These are phyloP conservation scores for Mortierella sp. DNA, from an alignment of 371 early-diverging fungal species.

Conservation along the genomic window DNA sequence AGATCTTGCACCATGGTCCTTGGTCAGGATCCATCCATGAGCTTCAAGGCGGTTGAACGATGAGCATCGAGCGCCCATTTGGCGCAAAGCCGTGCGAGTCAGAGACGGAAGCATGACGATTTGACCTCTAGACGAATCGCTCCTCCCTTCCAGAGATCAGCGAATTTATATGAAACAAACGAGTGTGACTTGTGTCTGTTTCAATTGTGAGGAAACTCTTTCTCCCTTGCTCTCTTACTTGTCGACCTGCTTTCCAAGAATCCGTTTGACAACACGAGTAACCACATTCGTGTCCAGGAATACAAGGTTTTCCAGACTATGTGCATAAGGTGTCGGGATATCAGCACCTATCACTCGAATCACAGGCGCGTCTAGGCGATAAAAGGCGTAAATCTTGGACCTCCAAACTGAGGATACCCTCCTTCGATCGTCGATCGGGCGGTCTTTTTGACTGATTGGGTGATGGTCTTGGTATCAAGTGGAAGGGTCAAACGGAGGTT, in stretches of 20 bases:
- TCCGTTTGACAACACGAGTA: slow-evolving; percentile 76
- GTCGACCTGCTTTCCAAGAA: slow-evolving; percentile 62
- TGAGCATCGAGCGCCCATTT: too few species aligned
- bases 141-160: too few species aligned
- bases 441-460: slow-evolving; percentile 97
- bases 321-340: slow-evolving; percentile 98
- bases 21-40: too few species aligned
- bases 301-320: slow-evolving; percentile 91
- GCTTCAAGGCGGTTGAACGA: too few species aligned
- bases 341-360: slow-evolving; percentile 97
- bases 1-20: too few species aligned
- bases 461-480: slow-evolving; percentile 94
- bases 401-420: slow-evolving; percentile 97
- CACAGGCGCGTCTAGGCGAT: slow-evolving; percentile 97
- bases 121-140: too few species aligned
- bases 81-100: too few species aligned
- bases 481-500: slow-evolving; percentile 99
- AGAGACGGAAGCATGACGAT: too few species aligned
- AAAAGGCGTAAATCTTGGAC: slow-evolving; percentile 96
- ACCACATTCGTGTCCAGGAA: slow-evolving; percentile 93
- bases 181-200: too few species aligned
- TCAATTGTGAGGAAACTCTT: too few species aligned
- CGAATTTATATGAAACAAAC: too few species aligned
- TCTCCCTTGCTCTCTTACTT: background rate
- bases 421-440: slow-evolving; percentile 98